Evolutionary conservation across 2,329 filamentous ascomycete genomes (phyloP), one percentile per base, ranked within the genome.

Genomic region (Fusarium kyushuense): DNA sequence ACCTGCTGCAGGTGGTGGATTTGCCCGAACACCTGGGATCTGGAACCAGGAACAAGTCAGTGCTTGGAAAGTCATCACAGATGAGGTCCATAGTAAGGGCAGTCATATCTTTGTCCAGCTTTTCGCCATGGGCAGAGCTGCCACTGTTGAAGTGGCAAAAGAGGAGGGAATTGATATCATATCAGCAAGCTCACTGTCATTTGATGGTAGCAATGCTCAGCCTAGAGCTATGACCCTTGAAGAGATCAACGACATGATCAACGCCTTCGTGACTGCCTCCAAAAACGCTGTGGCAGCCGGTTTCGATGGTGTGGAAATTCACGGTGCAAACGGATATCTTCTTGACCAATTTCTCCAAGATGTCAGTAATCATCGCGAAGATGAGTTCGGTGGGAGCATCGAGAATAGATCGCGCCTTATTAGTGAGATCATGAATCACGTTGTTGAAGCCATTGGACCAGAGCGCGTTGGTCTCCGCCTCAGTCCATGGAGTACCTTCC

Each of bases 291-390:
- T 92, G 0, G 80, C 82, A 0, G 88, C 87, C 1, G 92, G 92
- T 0, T 90, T 90, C 32, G 92, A 95, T 70, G 89, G 87, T 1
- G 86, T 94, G 45, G 92, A 94, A 65, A 74, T 83, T 5, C 83
- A 86, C 47, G 83, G 76, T 1, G 86, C 85, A 1, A 88, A 89
- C 57, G 87, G 87, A 0, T 91, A 90, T 63, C 78, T 91, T 1
- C 75, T 89, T 9, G 87, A 88, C 52, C 86, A 89, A 47, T 91
- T 90, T 71, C 78, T 87, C 0, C 85, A 82, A 12, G 80, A 82
- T 17, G 78, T 80, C 8, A 82, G 80, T 41, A 88, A 88, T 68
- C 74, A 78, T 40, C 79, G 86, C 9, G 80, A 80, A 0, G 86
- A 88, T 67, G 66, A 78, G 27, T 88, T 86, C 27, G 86, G 86